Base-by-base conservation (phyloP, 306 rosid genomes). In the Parietaria judaica region DNA sequence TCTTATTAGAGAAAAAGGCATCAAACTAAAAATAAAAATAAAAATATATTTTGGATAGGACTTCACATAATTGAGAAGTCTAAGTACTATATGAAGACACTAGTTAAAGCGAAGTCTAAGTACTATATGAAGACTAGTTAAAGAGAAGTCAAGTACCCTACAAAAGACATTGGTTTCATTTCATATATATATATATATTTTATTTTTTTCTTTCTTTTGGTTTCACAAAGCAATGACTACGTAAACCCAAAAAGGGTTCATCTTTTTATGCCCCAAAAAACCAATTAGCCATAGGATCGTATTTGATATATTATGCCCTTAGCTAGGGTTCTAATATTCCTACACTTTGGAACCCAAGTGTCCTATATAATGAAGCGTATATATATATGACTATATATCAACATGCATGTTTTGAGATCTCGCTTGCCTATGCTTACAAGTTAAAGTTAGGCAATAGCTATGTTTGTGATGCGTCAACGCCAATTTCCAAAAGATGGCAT, bases 401-500 rank as follows among this genome's bases (percentile, higher is more conserved):
- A 11, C 15, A 4, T 57, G n/a, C 38, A 57, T 37, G 13, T 31
- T 11, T 10, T 59, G 43, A 16, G 65, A 74, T 60, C 31, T 23
- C 78, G 84, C 68, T 80, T 66, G 45, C 67, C 68, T 41, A 44
- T 60, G 53, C 60, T 13, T 11, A 55, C 69, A 23, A 35, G 57
- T 34, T 15, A 58, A 23, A 23, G 31, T 23, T 23, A 23, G 31
- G 56, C 36, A 59, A 54, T 64, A 60, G 14, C 61, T 58, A 12
- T 63, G 64, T 70, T 57, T 59, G 68, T 74, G 79, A 74, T 65
- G 65, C 43, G 51, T 60, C 75, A 55, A 60, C 61, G 57, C 23
- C 50, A 39, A 49, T 49, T 4, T 43, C 45, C 56, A 48, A 58
- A 31, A 70, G 31, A 43, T 58, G 45, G 74, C 66, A 48, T 79